Evolutionary conservation across 495 filamentous ascomycete genomes (phyloP), one percentile per base, ranked within the genome.

Genomic region (Lindgomyces ingoldianus): DNA sequence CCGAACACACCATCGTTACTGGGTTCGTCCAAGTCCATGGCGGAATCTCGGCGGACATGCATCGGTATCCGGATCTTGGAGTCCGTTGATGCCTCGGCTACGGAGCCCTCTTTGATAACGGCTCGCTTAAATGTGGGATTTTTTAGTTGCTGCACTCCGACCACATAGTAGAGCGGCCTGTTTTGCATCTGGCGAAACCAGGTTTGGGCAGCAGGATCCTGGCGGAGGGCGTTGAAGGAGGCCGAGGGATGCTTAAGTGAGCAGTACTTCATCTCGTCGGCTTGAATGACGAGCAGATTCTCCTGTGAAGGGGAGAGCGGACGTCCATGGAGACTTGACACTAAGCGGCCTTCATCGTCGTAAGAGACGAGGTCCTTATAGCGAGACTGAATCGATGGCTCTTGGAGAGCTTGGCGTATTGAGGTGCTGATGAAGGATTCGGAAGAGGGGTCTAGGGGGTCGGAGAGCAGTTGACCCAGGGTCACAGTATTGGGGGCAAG

Each of bases 11-110:
- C 50, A 12, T 53, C 58, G 16, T 30, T 56, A 14, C 11, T 29
- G 1, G 14, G 26, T 10, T 62, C 59, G 6, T 33, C 18, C 11
- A 61, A 30, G 16, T 62, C 58, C 41, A 59, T 56, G 11, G 45
- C 47, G 10, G 65, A 68, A 47, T 68, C 65, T 9, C 65, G 65
- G 33, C 65, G 64, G 30, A 33, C 22, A 30, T 67, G 57, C 11
- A 50, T 41, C 27, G 65, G 65, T 14, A 63, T 33, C 16, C 33
- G 27, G 24, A 58, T 1, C 58, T 63, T 57, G 41, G 50, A 2
- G 4, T 11, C 49, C 39, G 64, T 25, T 29, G 27, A 4, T 3
- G 36, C 53, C 27, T 57, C 45, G 22, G 51, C 52, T 36, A 58
- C 29, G 24, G 52, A 39, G n/a, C 45, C 59, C 29, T 68, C 65